Evolutionary conservation across 148 eudicot species (phyloP).

Genomic region (Drosera capensis): DNA sequence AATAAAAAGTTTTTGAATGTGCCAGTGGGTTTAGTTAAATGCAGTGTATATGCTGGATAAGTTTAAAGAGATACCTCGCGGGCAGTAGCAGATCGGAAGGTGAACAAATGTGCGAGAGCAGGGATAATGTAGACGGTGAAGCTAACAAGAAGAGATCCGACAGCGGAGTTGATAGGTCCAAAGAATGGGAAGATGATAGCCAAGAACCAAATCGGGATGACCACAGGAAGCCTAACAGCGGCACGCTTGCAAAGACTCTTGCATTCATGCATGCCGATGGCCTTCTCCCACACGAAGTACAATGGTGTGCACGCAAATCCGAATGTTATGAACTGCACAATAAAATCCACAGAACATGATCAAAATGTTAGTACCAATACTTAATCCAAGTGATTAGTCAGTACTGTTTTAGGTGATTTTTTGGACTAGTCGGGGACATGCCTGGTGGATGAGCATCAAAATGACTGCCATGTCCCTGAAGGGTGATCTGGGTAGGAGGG

Average conservation of each 20-base stretch:
- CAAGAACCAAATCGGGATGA: slow-evolving; percentile 77
- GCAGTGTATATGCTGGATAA: neutral
- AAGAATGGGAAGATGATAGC: slow-evolving; percentile 88
- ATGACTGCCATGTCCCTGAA: slow-evolving; percentile 84
- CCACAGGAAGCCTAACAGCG: slow-evolving; percentile 73
- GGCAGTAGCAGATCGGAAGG: slow-evolving; percentile 60
- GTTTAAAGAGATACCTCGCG: slow-evolving; percentile 42
- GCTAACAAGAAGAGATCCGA: slow-evolving; percentile 80
- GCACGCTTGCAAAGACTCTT: slow-evolving; percentile 87
- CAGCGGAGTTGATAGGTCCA: slow-evolving; percentile 83
- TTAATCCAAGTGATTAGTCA: neutral
- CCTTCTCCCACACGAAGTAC: slow-evolving; percentile 89
- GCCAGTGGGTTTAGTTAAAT: neutral
- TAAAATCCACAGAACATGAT: neutral
- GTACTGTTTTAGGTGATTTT: neutral
- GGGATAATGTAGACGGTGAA: slow-evolving; percentile 91
- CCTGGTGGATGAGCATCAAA: slow-evolving; percentile 93
- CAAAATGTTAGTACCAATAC: neutral
- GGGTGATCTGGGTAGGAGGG: slow-evolving; percentile 67
- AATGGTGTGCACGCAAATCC: slow-evolving; percentile 90
- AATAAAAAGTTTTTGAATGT: too few relatives aligned
- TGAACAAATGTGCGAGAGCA: slow-evolving; percentile 69
- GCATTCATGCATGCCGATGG: slow-evolving; percentile 82
- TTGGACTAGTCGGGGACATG: slow-evolving; percentile 8
- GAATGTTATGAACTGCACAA: slow-evolving; percentile 79